Percentiles rank a stretch among this genome's conserved stretches.
phyloP scores from a whole-genome alignment of 441 rosid genomes.

The Gossypium schwendimanii region DNA sequence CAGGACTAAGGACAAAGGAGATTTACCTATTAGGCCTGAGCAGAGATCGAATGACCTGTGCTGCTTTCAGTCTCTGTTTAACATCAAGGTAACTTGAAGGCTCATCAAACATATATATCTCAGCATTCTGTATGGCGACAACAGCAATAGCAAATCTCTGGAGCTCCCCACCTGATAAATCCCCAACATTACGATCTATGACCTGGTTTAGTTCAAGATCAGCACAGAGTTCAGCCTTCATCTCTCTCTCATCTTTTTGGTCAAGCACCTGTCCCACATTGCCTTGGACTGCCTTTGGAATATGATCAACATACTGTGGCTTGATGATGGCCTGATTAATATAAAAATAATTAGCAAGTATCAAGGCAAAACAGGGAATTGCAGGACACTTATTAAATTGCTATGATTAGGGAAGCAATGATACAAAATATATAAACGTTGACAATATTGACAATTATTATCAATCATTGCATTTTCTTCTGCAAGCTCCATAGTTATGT shows the following conservation, averaged over 20 bases:
- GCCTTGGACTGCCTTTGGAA: conserved; percentile 86
- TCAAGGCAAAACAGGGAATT: neutral
- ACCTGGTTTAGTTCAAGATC: conserved; percentile 91
- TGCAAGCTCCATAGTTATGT: neutral
- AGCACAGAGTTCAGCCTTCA: conserved; percentile 63
- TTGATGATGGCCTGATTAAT: conserved; percentile 74
- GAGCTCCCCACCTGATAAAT: conserved; percentile 95
- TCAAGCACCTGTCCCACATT: conserved; percentile 92
- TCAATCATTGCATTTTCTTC: neutral
- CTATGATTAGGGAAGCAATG: neutral
- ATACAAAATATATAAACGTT: neutral
- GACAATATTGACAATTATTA: neutral
- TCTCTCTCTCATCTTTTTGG: conserved; percentile 75
- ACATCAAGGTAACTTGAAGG: conserved; percentile 99
- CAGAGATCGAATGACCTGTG: conserved; percentile 84
- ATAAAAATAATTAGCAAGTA: conserved; percentile 4
- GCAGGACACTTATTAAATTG: neutral
- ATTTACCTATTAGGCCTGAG: conserved; percentile 80
- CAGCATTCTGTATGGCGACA: conserved; percentile 88
- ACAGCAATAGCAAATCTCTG: conserved; percentile 98
- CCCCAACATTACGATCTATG: conserved; percentile 80
- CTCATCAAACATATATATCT: conserved; percentile 97
- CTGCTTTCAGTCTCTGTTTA: conserved; percentile 94
- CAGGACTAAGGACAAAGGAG: neutral
- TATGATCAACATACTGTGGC: conserved; percentile 98